Conservation (phyloP, 345 rosid genomes). For the Lumnitzera racemosa region DNA sequence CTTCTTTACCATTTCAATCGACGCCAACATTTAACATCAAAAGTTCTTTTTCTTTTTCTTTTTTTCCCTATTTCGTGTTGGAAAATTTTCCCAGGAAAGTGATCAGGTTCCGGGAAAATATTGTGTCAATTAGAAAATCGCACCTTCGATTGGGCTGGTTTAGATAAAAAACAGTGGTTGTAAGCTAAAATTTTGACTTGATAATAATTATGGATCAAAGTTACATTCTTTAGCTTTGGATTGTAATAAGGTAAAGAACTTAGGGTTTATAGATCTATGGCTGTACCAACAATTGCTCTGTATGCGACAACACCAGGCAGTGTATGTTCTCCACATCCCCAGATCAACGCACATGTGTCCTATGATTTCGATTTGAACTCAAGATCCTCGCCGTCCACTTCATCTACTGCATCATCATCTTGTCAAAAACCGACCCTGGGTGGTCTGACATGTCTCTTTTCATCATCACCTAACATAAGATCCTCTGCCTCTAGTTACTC, state of each 20-base stretch:
- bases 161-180: too few relatives aligned
- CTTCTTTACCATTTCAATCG: too few relatives aligned
- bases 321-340: conserved; percentile 40
- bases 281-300: conserved; percentile 70
- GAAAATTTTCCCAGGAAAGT: too few relatives aligned
- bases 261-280: conserved; percentile 36
- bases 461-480: conserved; percentile 41
- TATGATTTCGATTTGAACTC: conserved; percentile 65
- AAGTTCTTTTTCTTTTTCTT: too few relatives aligned
- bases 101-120: too few relatives aligned
- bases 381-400: conserved; percentile 42
- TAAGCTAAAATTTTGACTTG: not conserved
- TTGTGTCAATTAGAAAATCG: too few relatives aligned
- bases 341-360: conserved; percentile 41
- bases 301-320: conserved; percentile 72
- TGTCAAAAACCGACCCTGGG: conserved; percentile 53
- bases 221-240: too few relatives aligned
- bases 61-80: too few relatives aligned
- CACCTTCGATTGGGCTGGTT: too few relatives aligned
- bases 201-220: too few relatives aligned
- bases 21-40: too few relatives aligned
- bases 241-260: not conserved
- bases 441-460: conserved; percentile 74
- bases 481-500: conserved; percentile 27
- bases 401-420: conserved; percentile 28